Percentiles rank a stretch among this genome's conserved stretches.
These are phyloP conservation scores for Cutaneotrichosporon mucoides DNA, from an alignment of 1,284 basidiomycete genomes.

Conservation along the genomic window DNA sequence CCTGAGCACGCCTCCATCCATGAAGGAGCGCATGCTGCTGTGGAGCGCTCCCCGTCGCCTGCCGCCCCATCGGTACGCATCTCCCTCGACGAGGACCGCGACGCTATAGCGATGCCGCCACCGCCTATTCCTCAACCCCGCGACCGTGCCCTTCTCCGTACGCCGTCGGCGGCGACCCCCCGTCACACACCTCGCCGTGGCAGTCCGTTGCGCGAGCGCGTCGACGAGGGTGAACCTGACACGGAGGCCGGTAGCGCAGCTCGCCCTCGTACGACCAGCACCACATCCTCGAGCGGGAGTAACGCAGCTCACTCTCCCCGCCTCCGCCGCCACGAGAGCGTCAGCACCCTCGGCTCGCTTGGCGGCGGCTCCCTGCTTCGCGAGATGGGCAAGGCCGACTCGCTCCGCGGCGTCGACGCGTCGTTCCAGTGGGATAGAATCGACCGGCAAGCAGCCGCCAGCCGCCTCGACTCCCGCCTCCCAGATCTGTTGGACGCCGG, in stretches of 20 bases:
- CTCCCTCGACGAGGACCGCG: not conserved
- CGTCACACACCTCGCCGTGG: not conserved
- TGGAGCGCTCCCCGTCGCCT: not conserved
- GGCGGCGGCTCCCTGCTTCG: not conserved
- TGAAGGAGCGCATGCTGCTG: too few species aligned
- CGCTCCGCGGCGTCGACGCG: not conserved
- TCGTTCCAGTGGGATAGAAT: not conserved
- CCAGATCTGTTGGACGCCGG: slow-evolving; percentile 12
- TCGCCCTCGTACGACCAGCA: too few species aligned
- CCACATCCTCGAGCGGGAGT: not conserved
- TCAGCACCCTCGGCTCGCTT: not conserved
- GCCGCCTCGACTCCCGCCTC: not conserved
- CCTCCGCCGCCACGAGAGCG: not conserved
- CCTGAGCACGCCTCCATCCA: too few species aligned
- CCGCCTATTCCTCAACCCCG: not conserved
- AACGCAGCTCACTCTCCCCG: not conserved
- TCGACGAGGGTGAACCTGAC: not conserved
- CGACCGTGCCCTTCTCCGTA: not conserved
- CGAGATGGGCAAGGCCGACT: not conserved
- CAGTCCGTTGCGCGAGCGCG: not conserved
- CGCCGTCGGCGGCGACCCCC: not conserved
- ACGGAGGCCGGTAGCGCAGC: not conserved
- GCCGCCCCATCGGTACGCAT: not conserved
- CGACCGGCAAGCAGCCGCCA: not conserved
- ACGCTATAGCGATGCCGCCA: not conserved